These are phyloP conservation scores for Amauroascus niger DNA, from an alignment of 2,329 filamentous ascomycete species.

Conservation along the genomic window DNA sequence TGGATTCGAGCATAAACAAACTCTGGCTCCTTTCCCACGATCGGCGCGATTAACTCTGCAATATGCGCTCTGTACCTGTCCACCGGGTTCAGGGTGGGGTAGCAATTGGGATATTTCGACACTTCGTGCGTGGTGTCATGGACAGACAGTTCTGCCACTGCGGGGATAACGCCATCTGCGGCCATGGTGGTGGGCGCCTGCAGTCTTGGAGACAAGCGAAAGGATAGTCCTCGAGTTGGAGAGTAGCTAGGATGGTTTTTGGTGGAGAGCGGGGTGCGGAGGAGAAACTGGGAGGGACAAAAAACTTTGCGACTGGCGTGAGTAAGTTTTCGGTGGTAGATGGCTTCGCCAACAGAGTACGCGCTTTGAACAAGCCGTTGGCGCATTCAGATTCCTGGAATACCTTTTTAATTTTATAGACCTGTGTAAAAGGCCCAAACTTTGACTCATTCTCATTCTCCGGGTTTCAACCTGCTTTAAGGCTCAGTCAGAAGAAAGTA, in stretches of 20 bases:
- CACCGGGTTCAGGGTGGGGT: slow-evolving; percentile 38
- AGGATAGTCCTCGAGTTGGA: not conserved
- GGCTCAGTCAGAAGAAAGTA: not conserved
- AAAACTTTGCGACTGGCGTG: not conserved
- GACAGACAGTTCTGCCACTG: slow-evolving; percentile 33
- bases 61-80: slow-evolving; percentile 41
- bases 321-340: not conserved
- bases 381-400: slow-evolving; percentile 13
- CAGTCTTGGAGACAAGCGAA: not conserved
- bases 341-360: slow-evolving; percentile 7
- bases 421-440: not conserved
- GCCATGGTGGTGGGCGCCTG: slow-evolving; percentile 25
- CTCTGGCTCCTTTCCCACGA: slow-evolving; percentile 31
- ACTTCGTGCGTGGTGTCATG: slow-evolving; percentile 30
- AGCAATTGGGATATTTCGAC: slow-evolving; percentile 35
- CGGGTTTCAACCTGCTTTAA: not conserved
- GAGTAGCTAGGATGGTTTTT: not conserved
- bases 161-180: slow-evolving; percentile 25
- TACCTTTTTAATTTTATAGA: not conserved
- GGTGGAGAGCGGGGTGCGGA: slow-evolving; percentile 6
- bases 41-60: slow-evolving; percentile 33
- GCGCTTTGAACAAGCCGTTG: slow-evolving; percentile 10
- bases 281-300: slow-evolving; percentile 11
- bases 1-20: slow-evolving; percentile 34
- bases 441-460: not conserved